Base-by-base conservation (phyloP, 305 asterid species). In the Fraxinus sp. region DNA sequence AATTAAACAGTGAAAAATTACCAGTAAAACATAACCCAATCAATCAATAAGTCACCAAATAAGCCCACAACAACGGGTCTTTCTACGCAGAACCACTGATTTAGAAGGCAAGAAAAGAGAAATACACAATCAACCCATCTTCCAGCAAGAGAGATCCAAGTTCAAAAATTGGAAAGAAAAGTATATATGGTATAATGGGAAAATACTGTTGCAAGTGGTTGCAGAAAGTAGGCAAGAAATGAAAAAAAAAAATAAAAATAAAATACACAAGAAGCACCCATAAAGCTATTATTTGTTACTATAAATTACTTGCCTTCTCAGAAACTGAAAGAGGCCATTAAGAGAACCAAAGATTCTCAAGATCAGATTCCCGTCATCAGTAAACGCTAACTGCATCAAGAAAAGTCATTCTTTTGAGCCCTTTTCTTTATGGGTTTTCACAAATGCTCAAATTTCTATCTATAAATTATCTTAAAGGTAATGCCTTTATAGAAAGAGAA, bases 311-410 rank as follows among this genome's bases (percentile, higher is more conserved):
- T 81, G 89, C 93, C 94, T 88, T 85, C 86, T 74, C 36, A 81
- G 82, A 39, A 52, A 77, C 13, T n/a, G 41, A 22, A 85, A 81
- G 83, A 84, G 84, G 82, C 74, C 87, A 26, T 82, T 20, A 81
- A 81, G 83, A 86, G 84, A 83, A 84, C 81, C 84, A 81, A 88
- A 89, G 90, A 88, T 89, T 85, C 93, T 93, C 93, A 80, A 85
- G 46, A 82, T 81, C 81, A 84, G 90, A 89, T 87, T 89, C 91
- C 87, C 85, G 18, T 52, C 64, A 52, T 77, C 80, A 80, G 64
- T 36, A 3, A 55, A 22, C 85, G 77, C 77, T 83, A 83, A 84
- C 80, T 81, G 83, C 86, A 77, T 72, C 90, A 86, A 85, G 82
- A 85, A 82, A 77, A 68, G 22, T 49, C 41, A 76, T 80, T 44